These are phyloP conservation scores for Cladorrhinum sp. DNA, from an alignment of 2,329 filamentous ascomycete species.

Conservation along the genomic window DNA sequence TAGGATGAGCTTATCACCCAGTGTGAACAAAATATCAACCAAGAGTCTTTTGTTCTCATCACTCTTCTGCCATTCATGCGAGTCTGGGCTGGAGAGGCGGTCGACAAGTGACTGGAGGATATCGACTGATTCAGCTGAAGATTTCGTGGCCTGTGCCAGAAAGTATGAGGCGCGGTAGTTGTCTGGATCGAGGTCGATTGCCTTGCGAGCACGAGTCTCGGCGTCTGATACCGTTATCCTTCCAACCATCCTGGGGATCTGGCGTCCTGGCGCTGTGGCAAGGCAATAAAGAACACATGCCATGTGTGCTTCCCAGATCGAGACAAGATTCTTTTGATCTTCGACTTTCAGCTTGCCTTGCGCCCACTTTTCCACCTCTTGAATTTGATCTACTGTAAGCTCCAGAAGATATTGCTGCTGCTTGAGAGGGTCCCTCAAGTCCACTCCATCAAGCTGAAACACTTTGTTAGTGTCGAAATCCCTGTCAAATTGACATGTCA, in stretches of 20 bases:
- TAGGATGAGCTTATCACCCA: background rate
- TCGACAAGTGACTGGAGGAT: background rate
- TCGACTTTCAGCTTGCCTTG: no score
- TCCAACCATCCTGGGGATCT: background rate
- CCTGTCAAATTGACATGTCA: no score
- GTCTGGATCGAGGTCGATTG: background rate
- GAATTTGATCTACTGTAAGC: no score
- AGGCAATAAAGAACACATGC: background rate
- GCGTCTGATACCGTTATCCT: background rate
- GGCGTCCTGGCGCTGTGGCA: background rate
- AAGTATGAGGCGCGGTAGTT: background rate
- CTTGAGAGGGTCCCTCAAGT: no score
- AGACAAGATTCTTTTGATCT: no score
- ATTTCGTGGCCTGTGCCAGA: background rate
- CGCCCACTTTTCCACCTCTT: no score
- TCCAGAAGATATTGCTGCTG: no score
- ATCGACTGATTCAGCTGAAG: background rate
- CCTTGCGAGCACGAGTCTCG: background rate
- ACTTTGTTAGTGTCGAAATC: no score
- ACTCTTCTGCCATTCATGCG: background rate
- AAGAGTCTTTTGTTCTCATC: background rate
- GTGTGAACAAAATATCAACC: background rate
- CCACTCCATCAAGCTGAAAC: no score
- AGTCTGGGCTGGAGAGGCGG: background rate
- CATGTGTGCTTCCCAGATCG: background rate